phyloP scores from a whole-genome alignment of 805 yeast genomes.

The Metschnikowia cubensis region DNA sequence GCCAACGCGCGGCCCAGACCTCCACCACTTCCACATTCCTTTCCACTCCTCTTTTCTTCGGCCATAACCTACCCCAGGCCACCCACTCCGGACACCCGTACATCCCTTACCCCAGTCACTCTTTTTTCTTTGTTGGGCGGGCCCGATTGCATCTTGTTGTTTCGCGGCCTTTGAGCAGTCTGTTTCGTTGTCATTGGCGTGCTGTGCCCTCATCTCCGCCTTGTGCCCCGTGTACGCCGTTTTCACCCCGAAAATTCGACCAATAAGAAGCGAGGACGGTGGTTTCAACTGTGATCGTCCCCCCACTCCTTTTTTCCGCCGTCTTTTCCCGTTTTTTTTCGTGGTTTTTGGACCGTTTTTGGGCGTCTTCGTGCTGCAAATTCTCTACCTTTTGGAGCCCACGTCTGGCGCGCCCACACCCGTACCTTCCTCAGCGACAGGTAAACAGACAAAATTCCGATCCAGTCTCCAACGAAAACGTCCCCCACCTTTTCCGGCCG shows the following conservation, averaged over 20 bases:
- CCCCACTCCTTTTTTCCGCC: background rate
- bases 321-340: background rate
- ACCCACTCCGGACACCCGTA: background rate
- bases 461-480: background rate
- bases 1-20: background rate
- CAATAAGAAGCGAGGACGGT: no score
- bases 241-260: background rate
- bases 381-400: background rate
- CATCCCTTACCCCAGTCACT: slow-evolving; percentile 13
- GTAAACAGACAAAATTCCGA: slow-evolving; percentile 2
- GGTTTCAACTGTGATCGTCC: no score
- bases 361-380: background rate
- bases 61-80: background rate
- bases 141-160: background rate
- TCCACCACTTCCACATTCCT: background rate
- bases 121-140: slow-evolving; percentile 3
- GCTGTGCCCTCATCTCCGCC: no score
- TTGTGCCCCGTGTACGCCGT: background rate
- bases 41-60: background rate
- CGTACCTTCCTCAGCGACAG: background rate
- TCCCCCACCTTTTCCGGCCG: background rate
- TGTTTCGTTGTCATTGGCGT: no score
- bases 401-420: background rate
- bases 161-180: background rate
- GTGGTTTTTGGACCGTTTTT: background rate